Evolutionary conservation across 2,329 filamentous ascomycete genomes (phyloP).

Genomic region (Juglanconis sp.): DNA sequence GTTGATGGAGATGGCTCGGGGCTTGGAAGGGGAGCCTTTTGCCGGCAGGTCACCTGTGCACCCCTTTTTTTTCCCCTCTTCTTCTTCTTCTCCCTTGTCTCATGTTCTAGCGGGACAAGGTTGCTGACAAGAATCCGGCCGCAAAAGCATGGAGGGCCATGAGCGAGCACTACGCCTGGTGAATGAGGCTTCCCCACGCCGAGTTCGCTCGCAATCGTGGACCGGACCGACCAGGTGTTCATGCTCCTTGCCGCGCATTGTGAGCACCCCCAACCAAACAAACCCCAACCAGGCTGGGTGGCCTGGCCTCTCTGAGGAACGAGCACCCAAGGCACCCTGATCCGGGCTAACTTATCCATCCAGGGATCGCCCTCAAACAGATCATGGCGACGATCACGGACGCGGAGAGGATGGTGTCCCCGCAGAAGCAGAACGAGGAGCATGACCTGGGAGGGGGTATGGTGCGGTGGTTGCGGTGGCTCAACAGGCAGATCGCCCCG

Average conservation of each 20-base stretch:
- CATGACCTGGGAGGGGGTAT: slow-evolving; percentile 40
- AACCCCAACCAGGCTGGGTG: neutral
- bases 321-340: too few relatives aligned
- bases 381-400: slow-evolving; percentile 50
- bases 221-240: slow-evolving; percentile 43
- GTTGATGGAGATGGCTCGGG: slow-evolving; percentile 45
- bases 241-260: slow-evolving; percentile 51
- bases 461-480: slow-evolving; percentile 46
- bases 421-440: slow-evolving; percentile 25
- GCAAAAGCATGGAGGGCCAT: slow-evolving; percentile 47
- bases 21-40: slow-evolving; percentile 43
- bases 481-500: slow-evolving; percentile 45
- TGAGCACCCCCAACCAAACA: neutral
- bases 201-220: slow-evolving; percentile 48
- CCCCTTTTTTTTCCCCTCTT: neutral
- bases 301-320: neutral
- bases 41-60: slow-evolving; percentile 39
- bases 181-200: slow-evolving; percentile 54
- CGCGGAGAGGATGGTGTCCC: slow-evolving; percentile 31
- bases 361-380: slow-evolving; percentile 47
- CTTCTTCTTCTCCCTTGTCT: neutral
- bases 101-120: neutral
- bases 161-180: slow-evolving; percentile 51
- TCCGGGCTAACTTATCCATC: neutral
- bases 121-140: neutral